Percentiles rank a stretch among this genome's conserved stretches.
Evolutionary conservation across 2,329 filamentous ascomycete genomes (phyloP).

Genomic region (Ophiocordyceps unilateralis): DNA sequence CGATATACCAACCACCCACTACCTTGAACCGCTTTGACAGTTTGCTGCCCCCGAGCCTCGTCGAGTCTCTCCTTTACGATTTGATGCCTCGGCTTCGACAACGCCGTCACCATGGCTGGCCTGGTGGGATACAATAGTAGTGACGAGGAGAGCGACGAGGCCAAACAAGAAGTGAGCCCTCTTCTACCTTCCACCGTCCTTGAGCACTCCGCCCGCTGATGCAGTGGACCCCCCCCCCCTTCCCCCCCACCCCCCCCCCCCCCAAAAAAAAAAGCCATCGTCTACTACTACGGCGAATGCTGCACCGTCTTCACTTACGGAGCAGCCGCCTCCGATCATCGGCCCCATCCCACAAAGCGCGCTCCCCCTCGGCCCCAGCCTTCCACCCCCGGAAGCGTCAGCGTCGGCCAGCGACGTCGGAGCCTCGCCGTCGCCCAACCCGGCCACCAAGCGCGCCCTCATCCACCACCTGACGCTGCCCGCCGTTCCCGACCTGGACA

Average conservation of each 20-base stretch:
- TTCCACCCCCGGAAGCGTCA: conserved; percentile 12
- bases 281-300: too few species aligned
- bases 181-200: too few species aligned
- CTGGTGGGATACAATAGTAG: conserved; percentile 35
- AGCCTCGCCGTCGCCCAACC: too few species aligned
- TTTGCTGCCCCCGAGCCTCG: not conserved
- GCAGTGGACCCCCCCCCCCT: not conserved
- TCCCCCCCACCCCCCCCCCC: not conserved
- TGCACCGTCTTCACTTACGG: not conserved
- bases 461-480: conserved; percentile 61
- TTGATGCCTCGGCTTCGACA: not conserved
- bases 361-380: conserved; percentile 20
- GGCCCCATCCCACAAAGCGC: conserved; percentile 14
- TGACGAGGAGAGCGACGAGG: conserved; percentile 27
- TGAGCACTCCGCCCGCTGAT: not conserved
- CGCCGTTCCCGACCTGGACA: conserved; percentile 51
- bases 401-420: too few species aligned
- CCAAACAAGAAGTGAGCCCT: not conserved
- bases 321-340: conserved; percentile 5
- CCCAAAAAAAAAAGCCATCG: not conserved
- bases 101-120: conserved; percentile 17
- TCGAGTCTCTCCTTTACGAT: not conserved
- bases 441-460: conserved; percentile 31
- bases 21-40: too few species aligned
- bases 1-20: too few species aligned